Conservation (phyloP, 225 moss, liverwort and hornwort species). For the Takakia lepidozioides region DNA sequence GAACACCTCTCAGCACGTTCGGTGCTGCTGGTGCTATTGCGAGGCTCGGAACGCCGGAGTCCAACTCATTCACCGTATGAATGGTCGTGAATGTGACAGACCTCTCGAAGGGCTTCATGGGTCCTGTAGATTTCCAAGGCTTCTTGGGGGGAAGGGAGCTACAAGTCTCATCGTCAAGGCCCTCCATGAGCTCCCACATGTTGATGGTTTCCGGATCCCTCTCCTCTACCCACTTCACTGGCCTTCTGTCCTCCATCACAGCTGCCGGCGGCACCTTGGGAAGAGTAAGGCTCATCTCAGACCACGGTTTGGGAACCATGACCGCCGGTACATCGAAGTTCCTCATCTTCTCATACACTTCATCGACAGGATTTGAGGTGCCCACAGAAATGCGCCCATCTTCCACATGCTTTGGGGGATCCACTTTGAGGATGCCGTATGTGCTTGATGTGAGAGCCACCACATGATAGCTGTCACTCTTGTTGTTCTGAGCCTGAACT, state of each 20-base stretch:
- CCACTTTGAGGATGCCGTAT: constrained; percentile 42
- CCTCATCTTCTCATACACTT: constrained; percentile 46
- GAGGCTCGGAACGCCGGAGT: no score
- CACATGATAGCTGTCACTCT: constrained; percentile 32
- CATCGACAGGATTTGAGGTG: constrained; percentile 22
- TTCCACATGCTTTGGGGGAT: constrained; percentile 18
- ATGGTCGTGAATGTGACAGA: background rate
- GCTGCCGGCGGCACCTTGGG: constrained; percentile 30
- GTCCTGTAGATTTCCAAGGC: background rate
- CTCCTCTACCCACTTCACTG: background rate
- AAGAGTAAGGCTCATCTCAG: constrained; percentile 51
- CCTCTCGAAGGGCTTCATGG: background rate
- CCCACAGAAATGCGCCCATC: constrained; percentile 9
- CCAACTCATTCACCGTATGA: constrained; percentile 2
- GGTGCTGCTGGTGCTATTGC: no score
- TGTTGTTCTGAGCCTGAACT: constrained; percentile 18
- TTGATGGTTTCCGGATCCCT: constrained; percentile 4
- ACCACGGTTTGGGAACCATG: constrained; percentile 53
- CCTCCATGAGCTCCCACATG: constrained; percentile 9
- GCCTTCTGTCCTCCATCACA: background rate
- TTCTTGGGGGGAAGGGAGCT: background rate
- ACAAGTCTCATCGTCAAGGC: constrained; percentile 2
- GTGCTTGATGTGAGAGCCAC: constrained; percentile 66
- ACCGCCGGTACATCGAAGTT: constrained; percentile 45
- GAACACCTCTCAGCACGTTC: background rate